Percentiles rank a stretch among this genome's conserved stretches.
Conservation (phyloP, 2,329 filamentous ascomycete genomes). For the Helminthosporium solani region DNA sequence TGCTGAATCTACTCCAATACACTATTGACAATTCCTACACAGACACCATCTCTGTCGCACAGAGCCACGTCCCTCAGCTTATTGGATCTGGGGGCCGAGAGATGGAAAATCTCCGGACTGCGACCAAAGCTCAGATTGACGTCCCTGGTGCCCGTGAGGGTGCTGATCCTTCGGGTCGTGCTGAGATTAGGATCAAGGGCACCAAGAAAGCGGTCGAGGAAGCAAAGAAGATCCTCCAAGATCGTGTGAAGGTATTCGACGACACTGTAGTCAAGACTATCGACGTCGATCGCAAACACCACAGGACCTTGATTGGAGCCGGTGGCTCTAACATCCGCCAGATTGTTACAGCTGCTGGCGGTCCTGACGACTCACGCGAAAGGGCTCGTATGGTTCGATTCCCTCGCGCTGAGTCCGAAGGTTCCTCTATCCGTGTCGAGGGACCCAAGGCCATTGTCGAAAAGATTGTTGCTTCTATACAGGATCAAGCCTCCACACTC, state of each 20-base stretch:
- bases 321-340: conserved; percentile 82
- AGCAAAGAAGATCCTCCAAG: conserved; percentile 85
- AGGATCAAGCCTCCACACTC: conserved; percentile 77
- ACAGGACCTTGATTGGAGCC: conserved; percentile 83
- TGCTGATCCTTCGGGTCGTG: conserved; percentile 63
- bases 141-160: conserved; percentile 79
- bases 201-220: conserved; percentile 88
- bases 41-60: conserved; percentile 79
- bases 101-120: conserved; percentile 84
- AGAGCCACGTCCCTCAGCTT: conserved; percentile 88
- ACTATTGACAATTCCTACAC: conserved; percentile 82
- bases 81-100: conserved; percentile 89
- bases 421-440: conserved; percentile 83
- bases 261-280: conserved; percentile 82
- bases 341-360: conserved; percentile 84
- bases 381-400: conserved; percentile 91
- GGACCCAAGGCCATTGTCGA: conserved; percentile 82
- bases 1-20: conserved; percentile 85
- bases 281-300: conserved; percentile 92
- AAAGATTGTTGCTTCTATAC: conserved; percentile 80
- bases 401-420: conserved; percentile 81
- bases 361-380: conserved; percentile 79
- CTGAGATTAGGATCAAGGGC: conserved; percentile 89
- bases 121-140: conserved; percentile 86
- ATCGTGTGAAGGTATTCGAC: conserved; percentile 84